phyloP scores from a whole-genome alignment of 331 rosid genomes.

The Stylosanthes scabra region DNA sequence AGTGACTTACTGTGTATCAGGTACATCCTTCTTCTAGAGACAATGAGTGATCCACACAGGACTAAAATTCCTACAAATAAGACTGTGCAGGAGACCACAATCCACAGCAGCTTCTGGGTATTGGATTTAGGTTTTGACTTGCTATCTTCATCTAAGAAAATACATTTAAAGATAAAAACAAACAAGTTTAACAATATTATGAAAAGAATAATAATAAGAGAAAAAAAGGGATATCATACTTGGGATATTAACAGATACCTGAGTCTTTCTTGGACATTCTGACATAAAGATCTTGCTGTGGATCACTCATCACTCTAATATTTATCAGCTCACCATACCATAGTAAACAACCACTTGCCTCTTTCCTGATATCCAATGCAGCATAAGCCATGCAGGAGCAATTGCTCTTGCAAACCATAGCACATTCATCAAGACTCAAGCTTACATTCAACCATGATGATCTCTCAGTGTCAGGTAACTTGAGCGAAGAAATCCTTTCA shows the following conservation, averaged over 20 bases:
- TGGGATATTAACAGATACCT: constrained; percentile 36
- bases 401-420: constrained; percentile 23
- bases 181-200: not conserved
- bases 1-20: too few relatives aligned
- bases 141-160: not conserved
- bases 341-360: constrained; percentile 24
- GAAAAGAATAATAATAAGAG: not conserved
- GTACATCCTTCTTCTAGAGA: too few relatives aligned
- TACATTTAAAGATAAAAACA: not conserved
- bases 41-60: too few relatives aligned
- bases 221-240: not conserved
- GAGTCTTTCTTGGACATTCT: constrained; percentile 40
- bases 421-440: constrained; percentile 22
- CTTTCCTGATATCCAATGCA: constrained; percentile 27
- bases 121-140: not conserved
- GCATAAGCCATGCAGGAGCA: constrained; percentile 35
- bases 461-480: not conserved
- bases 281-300: constrained; percentile 47
- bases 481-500: not conserved
- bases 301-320: not conserved
- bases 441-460: constrained; percentile 21
- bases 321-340: constrained; percentile 31
- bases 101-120: not conserved
- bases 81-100: not conserved
- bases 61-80: too few relatives aligned